Percentiles rank a stretch among this genome's conserved stretches.
phyloP scores from a whole-genome alignment of 2,329 filamentous ascomycete species.

The Tolypocladium tundrense region DNA sequence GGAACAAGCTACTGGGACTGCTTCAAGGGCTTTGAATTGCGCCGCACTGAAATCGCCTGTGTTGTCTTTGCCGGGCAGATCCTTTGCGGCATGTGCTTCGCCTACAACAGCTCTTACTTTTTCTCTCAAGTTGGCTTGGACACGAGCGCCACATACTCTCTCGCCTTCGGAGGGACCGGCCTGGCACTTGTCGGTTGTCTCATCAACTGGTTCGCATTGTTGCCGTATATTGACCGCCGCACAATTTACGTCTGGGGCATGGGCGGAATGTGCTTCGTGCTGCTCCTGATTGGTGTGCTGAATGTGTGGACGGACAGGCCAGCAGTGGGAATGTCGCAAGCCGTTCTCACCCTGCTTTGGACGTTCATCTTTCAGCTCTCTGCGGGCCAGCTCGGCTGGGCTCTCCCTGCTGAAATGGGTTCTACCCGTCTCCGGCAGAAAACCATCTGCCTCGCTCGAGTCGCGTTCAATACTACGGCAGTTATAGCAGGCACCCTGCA shows the following conservation, averaged over 20 bases:
- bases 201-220: constrained; percentile 29
- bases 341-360: constrained; percentile 22
- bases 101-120: constrained; percentile 31
- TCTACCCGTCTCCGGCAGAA: constrained; percentile 20
- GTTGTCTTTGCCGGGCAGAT: constrained; percentile 25
- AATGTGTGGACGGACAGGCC: constrained; percentile 19
- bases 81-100: constrained; percentile 23
- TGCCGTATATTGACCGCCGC: constrained; percentile 32
- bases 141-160: constrained; percentile 15
- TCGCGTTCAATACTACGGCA: constrained; percentile 11
- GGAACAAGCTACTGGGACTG: constrained; percentile 31
- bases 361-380: constrained; percentile 24
- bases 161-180: constrained; percentile 27
- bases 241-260: constrained; percentile 35
- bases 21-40: constrained; percentile 30
- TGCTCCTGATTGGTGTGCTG: constrained; percentile 29
- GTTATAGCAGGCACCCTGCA: constrained; percentile 16
- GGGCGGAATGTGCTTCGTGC: constrained; percentile 23
- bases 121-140: constrained; percentile 26
- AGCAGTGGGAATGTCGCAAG: constrained; percentile 21
- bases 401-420: constrained; percentile 19
- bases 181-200: constrained; percentile 33
- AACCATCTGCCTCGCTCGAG: constrained; percentile 20
- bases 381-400: constrained; percentile 24
- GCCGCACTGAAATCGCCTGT: constrained; percentile 26